Percentiles rank a stretch among this genome's conserved stretches.
Evolutionary conservation across 2,329 filamentous ascomycete species (phyloP).

Genomic region (Fusarium foetens): DNA sequence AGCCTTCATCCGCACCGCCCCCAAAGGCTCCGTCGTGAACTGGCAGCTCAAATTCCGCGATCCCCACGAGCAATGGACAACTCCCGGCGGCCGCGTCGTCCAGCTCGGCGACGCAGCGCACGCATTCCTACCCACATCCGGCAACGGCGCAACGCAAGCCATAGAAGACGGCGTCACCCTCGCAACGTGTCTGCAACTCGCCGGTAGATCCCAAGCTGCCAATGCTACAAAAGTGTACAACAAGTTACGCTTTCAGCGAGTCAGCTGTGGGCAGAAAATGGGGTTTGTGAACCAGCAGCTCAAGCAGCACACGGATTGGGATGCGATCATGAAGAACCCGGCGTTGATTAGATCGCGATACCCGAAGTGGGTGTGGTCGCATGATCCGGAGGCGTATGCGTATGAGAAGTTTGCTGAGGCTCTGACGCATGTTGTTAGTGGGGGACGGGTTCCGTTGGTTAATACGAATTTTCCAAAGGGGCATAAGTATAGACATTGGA

Average conservation of each 20-base stretch:
- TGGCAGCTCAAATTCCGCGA: slow-evolving; percentile 35
- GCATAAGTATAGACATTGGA: slow-evolving; percentile 30
- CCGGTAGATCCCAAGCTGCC: slow-evolving; percentile 5
- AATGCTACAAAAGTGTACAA: slow-evolving; percentile 22
- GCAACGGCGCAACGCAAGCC: slow-evolving; percentile 26
- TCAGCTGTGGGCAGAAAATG: slow-evolving; percentile 25
- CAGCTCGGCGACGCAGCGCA: slow-evolving; percentile 30
- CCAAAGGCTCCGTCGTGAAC: slow-evolving; percentile 30
- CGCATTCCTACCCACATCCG: slow-evolving; percentile 24
- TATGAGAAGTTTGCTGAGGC: slow-evolving; percentile 35
- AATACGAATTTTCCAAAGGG: slow-evolving; percentile 30
- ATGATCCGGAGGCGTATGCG: slow-evolving; percentile 28
- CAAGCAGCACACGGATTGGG: slow-evolving; percentile 32
- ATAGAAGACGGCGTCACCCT: slow-evolving; percentile 32
- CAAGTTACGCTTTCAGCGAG: slow-evolving; percentile 21
- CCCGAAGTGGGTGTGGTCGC: slow-evolving; percentile 30
- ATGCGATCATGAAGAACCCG: slow-evolving; percentile 28
- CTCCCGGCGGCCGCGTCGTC: slow-evolving; percentile 21
- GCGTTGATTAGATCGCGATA: slow-evolving; percentile 22
- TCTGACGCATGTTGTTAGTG: slow-evolving; percentile 18
- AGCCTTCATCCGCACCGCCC: slow-evolving; percentile 23
- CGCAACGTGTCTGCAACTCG: slow-evolving; percentile 22
- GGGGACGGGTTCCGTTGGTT: slow-evolving; percentile 17
- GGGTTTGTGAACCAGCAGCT: slow-evolving; percentile 29
- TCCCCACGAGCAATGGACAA: slow-evolving; percentile 33